Conservation (phyloP, 768 basidiomycete genomes). For the Porpolomopsis calyptriformis region DNA sequence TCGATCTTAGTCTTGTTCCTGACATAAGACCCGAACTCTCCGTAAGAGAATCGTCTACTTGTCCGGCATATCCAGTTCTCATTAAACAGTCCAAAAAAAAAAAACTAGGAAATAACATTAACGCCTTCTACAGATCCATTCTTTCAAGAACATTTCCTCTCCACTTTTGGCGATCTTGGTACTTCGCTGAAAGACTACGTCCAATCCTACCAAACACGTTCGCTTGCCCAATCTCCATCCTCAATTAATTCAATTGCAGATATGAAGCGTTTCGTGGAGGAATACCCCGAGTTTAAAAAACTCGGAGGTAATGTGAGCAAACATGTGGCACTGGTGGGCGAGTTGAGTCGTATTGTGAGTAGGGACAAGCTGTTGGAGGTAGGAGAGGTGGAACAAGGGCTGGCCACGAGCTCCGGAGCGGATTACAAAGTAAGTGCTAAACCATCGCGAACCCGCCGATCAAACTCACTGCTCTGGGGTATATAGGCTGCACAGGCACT, state of each 20-base stretch:
- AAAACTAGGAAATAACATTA: constrained; percentile 77
- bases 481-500: constrained; percentile 72
- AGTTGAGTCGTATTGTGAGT: constrained; percentile 84
- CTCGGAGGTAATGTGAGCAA: constrained; percentile 98
- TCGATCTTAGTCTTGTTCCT: constrained; percentile 73
- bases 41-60: constrained; percentile 31
- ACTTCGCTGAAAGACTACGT: constrained; percentile 88
- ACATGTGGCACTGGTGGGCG: constrained; percentile 94
- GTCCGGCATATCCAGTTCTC: constrained; percentile 1
- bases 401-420: constrained; percentile 84
- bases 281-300: constrained; percentile 95
- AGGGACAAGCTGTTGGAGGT: constrained; percentile 78
- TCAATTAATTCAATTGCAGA: constrained; percentile 89
- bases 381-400: constrained; percentile 91
- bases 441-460: background rate
- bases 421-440: constrained; percentile 65
- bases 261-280: constrained; percentile 97
- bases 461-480: constrained; percentile 1
- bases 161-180: constrained; percentile 95
- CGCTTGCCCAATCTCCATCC: constrained; percentile 62
- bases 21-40: constrained; percentile 80
- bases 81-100: constrained; percentile 6
- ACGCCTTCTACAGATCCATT: constrained; percentile 88
- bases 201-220: constrained; percentile 80
- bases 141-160: constrained; percentile 80